Evolutionary conservation across 371 early-diverging fungal species (phyloP), one percentile per base, ranked within the genome.

Genomic region (Syncephalastrum contaminatum): DNA sequence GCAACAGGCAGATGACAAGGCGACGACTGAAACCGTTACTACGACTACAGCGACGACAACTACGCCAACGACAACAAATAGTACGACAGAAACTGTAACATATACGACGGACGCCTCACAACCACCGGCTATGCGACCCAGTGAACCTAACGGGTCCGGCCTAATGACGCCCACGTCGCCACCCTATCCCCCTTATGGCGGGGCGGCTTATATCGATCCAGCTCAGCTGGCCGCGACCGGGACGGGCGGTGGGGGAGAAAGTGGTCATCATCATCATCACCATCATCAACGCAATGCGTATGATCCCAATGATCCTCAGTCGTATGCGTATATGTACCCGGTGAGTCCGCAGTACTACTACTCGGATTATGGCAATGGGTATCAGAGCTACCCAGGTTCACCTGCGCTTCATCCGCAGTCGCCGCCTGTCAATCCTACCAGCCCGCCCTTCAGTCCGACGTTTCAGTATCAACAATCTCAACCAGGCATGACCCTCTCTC

Each of bases 291-390:
- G 52, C 4, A 53, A 53, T 57, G 60, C 57, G 7, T 53, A 45
- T 45, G 66, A 61, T 51, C 56, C 62, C n/a, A 58, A 51, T 27
- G 62, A 58, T 43, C 54, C 61, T 7, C 43, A 53, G 36, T 39
- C 62, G 10, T 66, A 54, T 51, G 63, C 69, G 3, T 74, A 73
- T 54, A 64, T 78, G 12, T 78, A 75, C 47, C 79, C 75, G 19
- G 24, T 78, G 24, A 75, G 78, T 43, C 78, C 74, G 16, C 79
- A 78, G 60, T 74, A 76, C 45, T 74, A 74, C 40, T 78, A 78
- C 54, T 58, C 68, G 14, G 77, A 73, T 19, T 66, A 56, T 24
- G 46, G 57, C 10, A 67, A 54, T 42, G 77, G 72, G 41, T 74
- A 74, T 46, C 73, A 69, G 45, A 74, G 73, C 52, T 78, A 78